phyloP scores from a whole-genome alignment of 352 stramenopile species.

The Phytophthora nicotianae region DNA sequence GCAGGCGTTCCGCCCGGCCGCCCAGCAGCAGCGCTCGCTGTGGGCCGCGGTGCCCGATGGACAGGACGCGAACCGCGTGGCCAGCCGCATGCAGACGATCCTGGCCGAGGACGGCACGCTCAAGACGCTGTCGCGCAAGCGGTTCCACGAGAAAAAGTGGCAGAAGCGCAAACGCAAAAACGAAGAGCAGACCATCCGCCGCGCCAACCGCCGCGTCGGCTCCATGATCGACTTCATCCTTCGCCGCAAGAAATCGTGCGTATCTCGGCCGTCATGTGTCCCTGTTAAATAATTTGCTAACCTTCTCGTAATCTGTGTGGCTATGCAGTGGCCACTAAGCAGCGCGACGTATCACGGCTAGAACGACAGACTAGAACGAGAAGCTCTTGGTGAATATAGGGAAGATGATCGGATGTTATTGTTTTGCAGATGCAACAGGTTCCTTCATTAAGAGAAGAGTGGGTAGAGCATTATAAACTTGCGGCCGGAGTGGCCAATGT shows the following conservation, averaged over 20 bases:
- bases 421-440: background rate
- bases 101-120: slow-evolving; percentile 80
- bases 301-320: background rate
- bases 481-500: background rate
- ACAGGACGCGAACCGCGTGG: slow-evolving; percentile 56
- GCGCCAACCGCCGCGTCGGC: slow-evolving; percentile 78
- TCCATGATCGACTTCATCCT: slow-evolving; percentile 89
- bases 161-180: slow-evolving; percentile 81
- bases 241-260: slow-evolving; percentile 80
- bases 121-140: slow-evolving; percentile 72
- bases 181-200: slow-evolving; percentile 80
- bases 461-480: background rate
- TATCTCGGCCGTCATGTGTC: slow-evolving; percentile 5
- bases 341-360: slow-evolving; percentile 6
- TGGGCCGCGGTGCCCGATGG: slow-evolving; percentile 60
- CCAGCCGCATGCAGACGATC: slow-evolving; percentile 68
- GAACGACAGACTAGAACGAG: slow-evolving; percentile 8
- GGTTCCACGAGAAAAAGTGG: slow-evolving; percentile 87
- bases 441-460: background rate
- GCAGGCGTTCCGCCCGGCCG: slow-evolving; percentile 16
- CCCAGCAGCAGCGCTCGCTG: slow-evolving; percentile 44
- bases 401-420: slow-evolving; percentile 1
- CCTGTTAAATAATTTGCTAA: slow-evolving; percentile 3
- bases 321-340: slow-evolving; percentile 36
- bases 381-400: slow-evolving; percentile 26